Conservation (phyloP, 202 grass and related monocot genomes). For the Eragrostis tef region DNA sequence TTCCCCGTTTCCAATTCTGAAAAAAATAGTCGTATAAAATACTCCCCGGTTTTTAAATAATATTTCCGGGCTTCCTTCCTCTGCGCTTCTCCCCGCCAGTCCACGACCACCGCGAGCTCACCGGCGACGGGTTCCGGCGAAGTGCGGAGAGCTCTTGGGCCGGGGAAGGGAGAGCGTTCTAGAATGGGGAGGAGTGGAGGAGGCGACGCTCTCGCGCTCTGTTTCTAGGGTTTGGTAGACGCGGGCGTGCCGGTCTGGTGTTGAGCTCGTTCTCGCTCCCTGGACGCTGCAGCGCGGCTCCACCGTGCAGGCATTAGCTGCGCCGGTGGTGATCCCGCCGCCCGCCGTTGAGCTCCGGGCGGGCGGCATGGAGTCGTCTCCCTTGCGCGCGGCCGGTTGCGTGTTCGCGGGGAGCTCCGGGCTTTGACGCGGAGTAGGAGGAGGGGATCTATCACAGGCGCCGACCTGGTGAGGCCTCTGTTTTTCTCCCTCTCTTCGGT, state of each 20-base stretch:
- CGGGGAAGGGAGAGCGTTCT: not conserved
- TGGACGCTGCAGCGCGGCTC: not conserved
- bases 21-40: not conserved
- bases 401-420: not conserved
- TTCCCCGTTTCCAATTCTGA: constrained; percentile 40
- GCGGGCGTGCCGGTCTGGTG: not conserved
- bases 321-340: constrained; percentile 4
- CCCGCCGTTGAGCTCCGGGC: not conserved
- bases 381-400: constrained; percentile 10
- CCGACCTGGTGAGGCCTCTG: constrained; percentile 43
- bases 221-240: constrained; percentile 40
- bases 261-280: not conserved
- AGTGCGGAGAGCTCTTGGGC: not conserved
- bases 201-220: not conserved
- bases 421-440: constrained; percentile 18
- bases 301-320: constrained; percentile 19
- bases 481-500: not conserved
- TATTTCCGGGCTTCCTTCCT: not conserved
- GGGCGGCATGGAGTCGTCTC: constrained; percentile 8
- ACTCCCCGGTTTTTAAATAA: constrained; percentile 25
- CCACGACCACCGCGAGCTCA: constrained; percentile 12
- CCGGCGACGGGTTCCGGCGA: constrained; percentile 16
- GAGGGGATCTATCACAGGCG: constrained; percentile 26
- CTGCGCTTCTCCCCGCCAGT: not conserved
- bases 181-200: constrained; percentile 34